Evolutionary conservation across 2,329 filamentous ascomycete species (phyloP), one percentile per base, ranked within the genome.

Genomic region (Hypoxylon rubiginosum): DNA sequence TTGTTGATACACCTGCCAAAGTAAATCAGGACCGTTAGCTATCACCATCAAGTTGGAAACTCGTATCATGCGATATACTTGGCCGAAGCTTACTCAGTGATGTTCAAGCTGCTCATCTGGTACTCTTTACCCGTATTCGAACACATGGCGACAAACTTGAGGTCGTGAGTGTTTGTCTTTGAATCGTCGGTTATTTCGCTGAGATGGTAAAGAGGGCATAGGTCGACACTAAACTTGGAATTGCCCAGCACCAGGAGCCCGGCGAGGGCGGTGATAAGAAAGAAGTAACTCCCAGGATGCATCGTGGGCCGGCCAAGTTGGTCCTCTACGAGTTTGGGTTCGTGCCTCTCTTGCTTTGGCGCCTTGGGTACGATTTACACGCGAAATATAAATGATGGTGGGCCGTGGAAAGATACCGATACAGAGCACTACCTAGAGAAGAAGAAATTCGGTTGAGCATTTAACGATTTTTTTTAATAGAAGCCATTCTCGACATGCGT

Each of bases 1-100:
- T 54, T 34, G 21, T 64, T 64, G 34, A 17, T 30, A 21, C 51
- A 50, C 15, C 63, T 62, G n/a, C 50, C 54, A 8, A 28, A 2
- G 9, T 24, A 5, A 24, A 24, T 1, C 21, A n/a, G 45, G 11
- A n/a, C 21, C 24, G 13, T 26, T 30, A 28, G 24, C 32, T 28
- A 30, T 30, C 46, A 30, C 26, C 13, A 8, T 15, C 24, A 48
- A 5, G 45, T 28, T 28, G 21, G 45, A 28, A 13, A 24, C 24
- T 49, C n/a, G 46, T 30, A 13, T 26, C 15, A n/a, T 5, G 19
- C 6, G 9, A 3, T 21, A 11, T 4, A 24, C n/a, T 46, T 5
- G 17, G 13, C 13, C 4, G 28, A 11, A 11, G 50, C 64, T 54
- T 55, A 67, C 64, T 5, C 15, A 15, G 34, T 43, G 10, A 62